Base-by-base conservation (phyloP, 164 flowering plant species). In the Vitis rotundifolia region DNA sequence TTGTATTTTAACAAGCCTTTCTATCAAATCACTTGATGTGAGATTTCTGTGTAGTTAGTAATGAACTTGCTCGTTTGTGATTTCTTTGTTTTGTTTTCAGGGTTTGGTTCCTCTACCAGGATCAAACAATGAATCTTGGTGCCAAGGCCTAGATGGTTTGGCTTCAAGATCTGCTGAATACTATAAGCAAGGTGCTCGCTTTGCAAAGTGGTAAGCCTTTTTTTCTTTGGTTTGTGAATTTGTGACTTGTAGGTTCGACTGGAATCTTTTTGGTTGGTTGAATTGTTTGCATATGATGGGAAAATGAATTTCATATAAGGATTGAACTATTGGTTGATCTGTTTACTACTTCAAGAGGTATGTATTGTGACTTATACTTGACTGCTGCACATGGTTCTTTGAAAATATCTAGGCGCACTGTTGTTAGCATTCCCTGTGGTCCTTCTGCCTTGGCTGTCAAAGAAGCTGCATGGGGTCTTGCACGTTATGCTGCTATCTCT, bases 391-490 rank as follows among this genome's bases (percentile, higher is more conserved):
- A 22, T 1, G 15, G 19, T 22, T 52, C 50, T 14, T 37, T 12
- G 48, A 19, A n/a, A 48, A 31, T 50, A 47, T 72, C 8, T 77
- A 92, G 97, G 97, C 71, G 97, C 69, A 92, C 96, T 44, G 92
- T 92, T 55, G 95, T 92, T 49, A 92, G 92, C 80, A 88, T 92
- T 75, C 97, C 97, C 28, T 87, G 90, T 75, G 97, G 97, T 63
- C 96, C 96, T 75, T 90, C 97, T 79, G 90, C 96, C 59, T 77
- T 92, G 79, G 96, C 97, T 68, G 91, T 92, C 37, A 92, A 90
- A 80, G 97, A 92, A 87, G 94, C 95, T 74, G 97, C 97, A 18
- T 92, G 97, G 97, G 97, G 97, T 59, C 95, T 92, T 81, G 97
- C 95, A 54, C 92, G 97, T 10, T 90, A 92, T 87, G 97, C 97